Conservation (phyloP, 192 early-diverging fungal genomes). For the Allomyces macrogynus region DNA sequence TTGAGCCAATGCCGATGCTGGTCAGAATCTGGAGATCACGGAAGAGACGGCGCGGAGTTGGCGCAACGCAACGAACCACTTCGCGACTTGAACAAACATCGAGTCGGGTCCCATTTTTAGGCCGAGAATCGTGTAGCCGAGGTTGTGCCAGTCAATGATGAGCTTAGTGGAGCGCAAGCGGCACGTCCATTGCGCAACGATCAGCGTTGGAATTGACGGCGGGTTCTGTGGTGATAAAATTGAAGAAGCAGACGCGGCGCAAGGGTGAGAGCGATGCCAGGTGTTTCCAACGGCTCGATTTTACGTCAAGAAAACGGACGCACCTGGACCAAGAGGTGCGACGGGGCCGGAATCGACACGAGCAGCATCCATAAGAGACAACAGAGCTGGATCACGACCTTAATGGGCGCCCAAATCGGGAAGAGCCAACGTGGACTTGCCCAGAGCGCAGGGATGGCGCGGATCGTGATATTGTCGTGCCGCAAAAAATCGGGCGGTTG, state of each 20-base stretch:
- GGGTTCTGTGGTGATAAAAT: constrained; percentile 49
- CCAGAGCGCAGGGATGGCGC: constrained; percentile 4
- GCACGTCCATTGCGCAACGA: constrained; percentile 46
- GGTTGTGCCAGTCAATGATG: constrained; percentile 97
- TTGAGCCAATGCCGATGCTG: not conserved
- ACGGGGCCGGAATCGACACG: constrained; percentile 28
- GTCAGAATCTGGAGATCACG: no score
- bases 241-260: not conserved
- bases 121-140: constrained; percentile 71
- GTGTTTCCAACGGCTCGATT: not conserved
- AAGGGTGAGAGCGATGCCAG: not conserved
- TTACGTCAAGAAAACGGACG: constrained; percentile 2
- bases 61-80: constrained; percentile 14
- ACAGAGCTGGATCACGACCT: constrained; percentile 36
- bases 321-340: constrained; percentile 62
- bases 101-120: constrained; percentile 37
- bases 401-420: constrained; percentile 41
- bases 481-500: constrained; percentile 2
- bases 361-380: constrained; percentile 40
- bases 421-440: constrained; percentile 30
- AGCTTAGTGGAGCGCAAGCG: constrained; percentile 44
- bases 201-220: constrained; percentile 78
- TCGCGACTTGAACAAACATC: constrained; percentile 29
- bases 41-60: no score
- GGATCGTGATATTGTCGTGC: constrained; percentile 7